phyloP scores from a whole-genome alignment of 2,329 filamentous ascomycete genomes.

The Samsoniella hepiali region DNA sequence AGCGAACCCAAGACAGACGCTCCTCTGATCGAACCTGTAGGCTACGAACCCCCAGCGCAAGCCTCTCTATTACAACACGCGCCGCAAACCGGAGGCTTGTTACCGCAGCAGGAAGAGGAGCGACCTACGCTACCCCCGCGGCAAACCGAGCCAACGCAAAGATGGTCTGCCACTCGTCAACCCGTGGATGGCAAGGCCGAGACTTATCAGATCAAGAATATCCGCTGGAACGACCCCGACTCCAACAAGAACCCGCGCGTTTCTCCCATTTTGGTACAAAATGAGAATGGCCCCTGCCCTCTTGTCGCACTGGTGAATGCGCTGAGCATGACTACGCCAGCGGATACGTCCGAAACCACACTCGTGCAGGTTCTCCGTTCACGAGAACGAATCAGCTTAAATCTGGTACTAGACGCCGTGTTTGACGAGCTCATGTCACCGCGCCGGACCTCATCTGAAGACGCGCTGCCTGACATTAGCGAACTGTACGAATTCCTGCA shows the following conservation, averaged over 20 bases:
- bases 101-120: slow-evolving; percentile 19
- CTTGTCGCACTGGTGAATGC: slow-evolving; percentile 91
- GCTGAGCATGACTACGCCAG: slow-evolving; percentile 75
- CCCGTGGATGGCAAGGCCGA: slow-evolving; percentile 55
- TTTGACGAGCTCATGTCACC: slow-evolving; percentile 90
- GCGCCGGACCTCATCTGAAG: slow-evolving; percentile 59
- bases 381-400: slow-evolving; percentile 83
- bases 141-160: slow-evolving; percentile 26
- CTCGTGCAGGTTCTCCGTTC: slow-evolving; percentile 74
- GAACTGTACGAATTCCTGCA: slow-evolving; percentile 87
- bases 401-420: slow-evolving; percentile 79
- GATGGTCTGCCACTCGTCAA: slow-evolving; percentile 40
- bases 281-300: slow-evolving; percentile 91
- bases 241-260: slow-evolving; percentile 60
- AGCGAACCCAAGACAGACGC: slow-evolving; percentile 9
- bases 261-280: slow-evolving; percentile 90
- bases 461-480: slow-evolving; percentile 75
- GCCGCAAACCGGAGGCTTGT: neutral
- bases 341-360: slow-evolving; percentile 59
- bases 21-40: slow-evolving; percentile 6
- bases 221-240: slow-evolving; percentile 73
- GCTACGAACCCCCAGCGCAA: slow-evolving; percentile 3
- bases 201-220: slow-evolving; percentile 90
- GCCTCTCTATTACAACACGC: neutral
- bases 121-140: slow-evolving; percentile 41